A percentile compares a stretch with the other conserved stretches of the same genome.
These are phyloP conservation scores for Annulohypoxylon maeteangense DNA, from an alignment of 495 filamentous ascomycete genomes.

Conservation along the genomic window DNA sequence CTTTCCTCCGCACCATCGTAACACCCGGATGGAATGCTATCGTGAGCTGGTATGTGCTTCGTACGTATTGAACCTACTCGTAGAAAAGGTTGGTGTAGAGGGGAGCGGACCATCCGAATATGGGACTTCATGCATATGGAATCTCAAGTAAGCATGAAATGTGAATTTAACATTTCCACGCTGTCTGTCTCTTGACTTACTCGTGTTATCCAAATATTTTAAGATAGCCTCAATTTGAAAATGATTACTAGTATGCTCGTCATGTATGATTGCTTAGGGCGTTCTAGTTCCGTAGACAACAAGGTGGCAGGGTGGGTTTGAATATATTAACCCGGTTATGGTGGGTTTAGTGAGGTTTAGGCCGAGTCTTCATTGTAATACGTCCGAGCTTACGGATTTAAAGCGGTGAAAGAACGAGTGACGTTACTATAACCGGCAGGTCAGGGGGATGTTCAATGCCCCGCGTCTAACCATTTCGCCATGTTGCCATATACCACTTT, in stretches of 20 bases:
- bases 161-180: background rate
- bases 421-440: background rate
- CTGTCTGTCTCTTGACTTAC: background rate
- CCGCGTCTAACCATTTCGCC: slow-evolving; percentile 23
- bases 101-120: background rate
- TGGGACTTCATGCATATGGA: background rate
- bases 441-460: slow-evolving; percentile 14
- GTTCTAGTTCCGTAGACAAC: background rate
- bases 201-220: background rate
- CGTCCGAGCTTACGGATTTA: slow-evolving; percentile 11
- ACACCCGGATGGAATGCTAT: background rate
- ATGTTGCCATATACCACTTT: slow-evolving; percentile 1
- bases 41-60: background rate
- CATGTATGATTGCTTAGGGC: background rate
- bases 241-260: background rate
- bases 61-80: background rate
- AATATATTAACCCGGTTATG: background rate
- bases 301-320: too few relatives aligned
- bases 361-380: background rate
- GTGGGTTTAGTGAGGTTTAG: background rate
- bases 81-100: background rate
- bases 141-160: background rate
- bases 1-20: slow-evolving; percentile 1
- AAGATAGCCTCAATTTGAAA: background rate
- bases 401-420: slow-evolving; percentile 10